phyloP scores from a whole-genome alignment of 2,329 filamentous ascomycete genomes.

The Zelopaecilomyces penicillatus region DNA sequence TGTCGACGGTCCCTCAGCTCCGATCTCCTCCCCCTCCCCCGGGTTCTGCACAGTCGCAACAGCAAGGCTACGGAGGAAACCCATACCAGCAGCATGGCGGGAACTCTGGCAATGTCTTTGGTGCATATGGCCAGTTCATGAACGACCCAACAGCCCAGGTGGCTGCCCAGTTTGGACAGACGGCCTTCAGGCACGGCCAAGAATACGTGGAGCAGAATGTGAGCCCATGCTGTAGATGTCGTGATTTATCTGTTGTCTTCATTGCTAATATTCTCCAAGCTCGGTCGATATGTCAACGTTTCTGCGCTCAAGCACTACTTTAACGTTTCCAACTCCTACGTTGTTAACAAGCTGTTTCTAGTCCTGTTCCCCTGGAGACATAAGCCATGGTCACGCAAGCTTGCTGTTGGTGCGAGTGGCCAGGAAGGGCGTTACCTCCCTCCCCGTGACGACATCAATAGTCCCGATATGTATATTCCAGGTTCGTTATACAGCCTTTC shows the following conservation, averaged over 20 bases:
- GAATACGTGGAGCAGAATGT: constrained; percentile 96
- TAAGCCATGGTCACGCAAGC: constrained; percentile 92
- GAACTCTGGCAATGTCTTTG: constrained; percentile 47
- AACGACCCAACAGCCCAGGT: constrained; percentile 93
- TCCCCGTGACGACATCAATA: constrained; percentile 91
- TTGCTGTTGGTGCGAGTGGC: constrained; percentile 60
- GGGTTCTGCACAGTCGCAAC: constrained; percentile 58
- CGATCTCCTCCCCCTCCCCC: constrained; percentile 83
- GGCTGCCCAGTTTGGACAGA: constrained; percentile 88
- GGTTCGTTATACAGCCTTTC: constrained; percentile 24
- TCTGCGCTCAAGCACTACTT: constrained; percentile 97
- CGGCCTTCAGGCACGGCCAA: constrained; percentile 81
- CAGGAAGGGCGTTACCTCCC: constrained; percentile 76
- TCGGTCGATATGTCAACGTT: constrained; percentile 76
- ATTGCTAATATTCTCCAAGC: constrained; percentile 24
- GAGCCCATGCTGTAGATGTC: constrained; percentile 22
- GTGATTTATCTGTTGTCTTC: not conserved
- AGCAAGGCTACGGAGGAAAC: constrained; percentile 58
- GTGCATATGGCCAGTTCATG: constrained; percentile 85
- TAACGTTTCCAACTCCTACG: constrained; percentile 96
- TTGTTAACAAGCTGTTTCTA: constrained; percentile 83
- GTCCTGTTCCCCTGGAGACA: constrained; percentile 97
- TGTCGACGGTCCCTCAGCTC: constrained; percentile 94
- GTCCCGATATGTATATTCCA: constrained; percentile 98
- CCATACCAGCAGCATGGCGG: constrained; percentile 62